Percentiles rank a stretch among this genome's conserved stretches.
Conservation (phyloP, 306 rosid species). For the Malus domestica region ASM211411v1 NC_041804.1:7909001-7909500, state of each 20-base stretch:
- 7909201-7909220: neutral
- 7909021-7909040: slow-evolving; percentile 45
- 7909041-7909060: slow-evolving; percentile 50
- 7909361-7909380: neutral
- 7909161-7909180: neutral
- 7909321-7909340: neutral
- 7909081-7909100: slow-evolving; percentile 51
- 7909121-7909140: neutral
- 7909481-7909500: neutral
- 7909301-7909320: neutral
- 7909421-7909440: neutral
- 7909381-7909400: neutral
- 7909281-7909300: neutral
- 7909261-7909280: neutral
- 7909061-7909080: slow-evolving; percentile 55
- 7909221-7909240: neutral
- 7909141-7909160: neutral
- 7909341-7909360: neutral
- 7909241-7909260: neutral
- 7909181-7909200: neutral
- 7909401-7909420: neutral
- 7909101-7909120: slow-evolving; percentile 19
- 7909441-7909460: neutral
- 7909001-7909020: slow-evolving; percentile 42
- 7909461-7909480: neutral